Evolutionary conservation across 2,329 filamentous ascomycete genomes (phyloP).

Genomic region (Verticillium zaregamsianum): DNA sequence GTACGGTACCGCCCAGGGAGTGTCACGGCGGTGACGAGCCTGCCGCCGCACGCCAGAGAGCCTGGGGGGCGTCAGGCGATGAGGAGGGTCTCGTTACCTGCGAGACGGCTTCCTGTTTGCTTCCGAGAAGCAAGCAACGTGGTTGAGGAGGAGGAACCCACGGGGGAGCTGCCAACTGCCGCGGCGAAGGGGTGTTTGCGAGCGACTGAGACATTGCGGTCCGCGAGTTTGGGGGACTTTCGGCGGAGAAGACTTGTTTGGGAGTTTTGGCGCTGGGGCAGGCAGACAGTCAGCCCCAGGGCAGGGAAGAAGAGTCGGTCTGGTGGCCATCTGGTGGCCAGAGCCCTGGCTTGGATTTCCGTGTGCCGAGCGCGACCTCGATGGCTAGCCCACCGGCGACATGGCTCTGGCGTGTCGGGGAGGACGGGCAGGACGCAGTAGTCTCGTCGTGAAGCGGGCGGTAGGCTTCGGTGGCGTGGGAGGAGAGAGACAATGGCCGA

Average conservation of each 20-base stretch:
- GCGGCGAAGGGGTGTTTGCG: not conserved
- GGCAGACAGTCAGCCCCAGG: not conserved
- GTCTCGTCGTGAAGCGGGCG: not conserved
- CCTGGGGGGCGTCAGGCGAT: not conserved
- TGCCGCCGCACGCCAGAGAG: not conserved
- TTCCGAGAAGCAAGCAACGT: not conserved
- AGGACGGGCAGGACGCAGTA: not conserved
- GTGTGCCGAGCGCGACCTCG: not conserved
- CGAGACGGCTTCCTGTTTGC: not conserved
- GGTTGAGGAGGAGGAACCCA: not conserved
- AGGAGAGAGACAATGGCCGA: not conserved
- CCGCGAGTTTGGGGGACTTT: not conserved
- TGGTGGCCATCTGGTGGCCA: not conserved
- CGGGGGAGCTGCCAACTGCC: not conserved
- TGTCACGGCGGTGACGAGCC: not conserved
- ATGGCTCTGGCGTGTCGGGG: not conserved
- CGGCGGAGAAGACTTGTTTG: not conserved
- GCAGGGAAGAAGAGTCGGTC: not conserved
- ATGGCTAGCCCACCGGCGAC: not conserved
- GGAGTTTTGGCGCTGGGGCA: not conserved
- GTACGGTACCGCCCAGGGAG: no score
- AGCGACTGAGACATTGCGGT: not conserved
- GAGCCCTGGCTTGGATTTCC: not conserved
- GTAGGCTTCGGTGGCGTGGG: no score
- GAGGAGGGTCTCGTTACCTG: not conserved